phyloP scores from a whole-genome alignment of 495 filamentous ascomycete species.

The Wilcoxina mikolae region DNA sequence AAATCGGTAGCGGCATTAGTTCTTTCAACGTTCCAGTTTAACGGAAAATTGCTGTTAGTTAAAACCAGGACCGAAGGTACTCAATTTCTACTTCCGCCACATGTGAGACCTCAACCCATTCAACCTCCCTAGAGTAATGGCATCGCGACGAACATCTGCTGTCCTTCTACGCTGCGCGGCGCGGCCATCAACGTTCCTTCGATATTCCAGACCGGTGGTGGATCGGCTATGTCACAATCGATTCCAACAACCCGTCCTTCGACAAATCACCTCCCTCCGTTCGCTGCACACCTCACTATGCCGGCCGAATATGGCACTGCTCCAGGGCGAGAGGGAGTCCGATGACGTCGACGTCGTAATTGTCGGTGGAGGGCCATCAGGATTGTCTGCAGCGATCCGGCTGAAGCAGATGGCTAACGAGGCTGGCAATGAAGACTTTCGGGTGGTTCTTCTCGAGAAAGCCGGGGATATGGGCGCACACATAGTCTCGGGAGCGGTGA shows the following conservation, averaged over 20 bases:
- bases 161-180: conserved; percentile 14
- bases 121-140: conserved; percentile 13
- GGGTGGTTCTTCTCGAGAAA: conserved; percentile 87
- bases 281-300: conserved; percentile 12
- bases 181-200: conserved; percentile 8
- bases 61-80: no score
- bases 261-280: not conserved
- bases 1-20: no score
- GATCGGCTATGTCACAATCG: not conserved
- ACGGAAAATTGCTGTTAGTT: no score
- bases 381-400: conserved; percentile 81
- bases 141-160: conserved; percentile 16
- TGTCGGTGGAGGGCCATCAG: conserved; percentile 84
- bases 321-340: conserved; percentile 53
- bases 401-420: conserved; percentile 92
- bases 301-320: conserved; percentile 11
- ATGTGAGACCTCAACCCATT: conserved; percentile 6
- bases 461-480: conserved; percentile 90
- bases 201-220: conserved; percentile 3
- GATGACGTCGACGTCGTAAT: conserved; percentile 96
- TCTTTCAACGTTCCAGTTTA: no score
- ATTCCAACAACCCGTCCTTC: not conserved
- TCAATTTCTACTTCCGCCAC: not conserved
- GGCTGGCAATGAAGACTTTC: conserved; percentile 89
- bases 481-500: conserved; percentile 88